These are phyloP conservation scores for Saccharomyces hybrid DNA, from an alignment of 1,139 yeast genomes.

Conservation along the genomic window DNA sequence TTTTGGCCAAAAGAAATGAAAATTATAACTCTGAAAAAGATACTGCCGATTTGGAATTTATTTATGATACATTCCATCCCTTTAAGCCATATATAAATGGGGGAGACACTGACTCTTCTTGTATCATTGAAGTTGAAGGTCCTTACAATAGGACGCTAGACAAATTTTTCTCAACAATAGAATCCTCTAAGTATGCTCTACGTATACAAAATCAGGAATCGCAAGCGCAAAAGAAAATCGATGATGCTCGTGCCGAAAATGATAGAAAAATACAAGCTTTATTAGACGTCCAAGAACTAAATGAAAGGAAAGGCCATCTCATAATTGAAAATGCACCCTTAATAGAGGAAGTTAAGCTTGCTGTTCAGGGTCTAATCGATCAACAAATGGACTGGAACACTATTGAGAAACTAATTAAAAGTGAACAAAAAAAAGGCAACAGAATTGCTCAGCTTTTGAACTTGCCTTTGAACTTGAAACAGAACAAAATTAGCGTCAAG, in stretches of 20 bases:
- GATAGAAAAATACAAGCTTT: conserved; percentile 63
- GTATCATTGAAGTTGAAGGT: conserved; percentile 42
- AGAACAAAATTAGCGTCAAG: conserved; percentile 56
- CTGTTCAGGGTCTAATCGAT: conserved; percentile 58
- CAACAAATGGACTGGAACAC: conserved; percentile 95
- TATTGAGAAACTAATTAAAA: conserved; percentile 64
- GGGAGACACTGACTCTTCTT: conserved; percentile 28
- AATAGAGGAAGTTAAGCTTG: conserved; percentile 64
- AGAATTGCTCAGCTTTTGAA: conserved; percentile 54
- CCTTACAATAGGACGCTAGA: conserved; percentile 73
- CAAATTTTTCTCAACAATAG: conserved; percentile 74
- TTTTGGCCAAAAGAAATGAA: conserved; percentile 56
- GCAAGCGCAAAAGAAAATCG: conserved; percentile 64
- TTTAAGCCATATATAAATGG: conserved; percentile 51
- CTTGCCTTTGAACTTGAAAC: conserved; percentile 62
- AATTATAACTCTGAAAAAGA: conserved; percentile 37
- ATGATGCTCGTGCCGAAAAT: conserved; percentile 69
- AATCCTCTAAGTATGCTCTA: conserved; percentile 68
- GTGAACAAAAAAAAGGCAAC: conserved; percentile 64
- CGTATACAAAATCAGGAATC: conserved; percentile 70
- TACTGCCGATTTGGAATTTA: conserved; percentile 38
- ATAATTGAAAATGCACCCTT: conserved; percentile 62
- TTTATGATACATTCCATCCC: conserved; percentile 83
- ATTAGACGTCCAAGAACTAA: conserved; percentile 54
- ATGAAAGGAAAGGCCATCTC: conserved; percentile 63